Evolutionary conservation across 2,329 filamentous ascomycete species (phyloP).

Genomic region (Neopestalotiopsis sp.): DNA sequence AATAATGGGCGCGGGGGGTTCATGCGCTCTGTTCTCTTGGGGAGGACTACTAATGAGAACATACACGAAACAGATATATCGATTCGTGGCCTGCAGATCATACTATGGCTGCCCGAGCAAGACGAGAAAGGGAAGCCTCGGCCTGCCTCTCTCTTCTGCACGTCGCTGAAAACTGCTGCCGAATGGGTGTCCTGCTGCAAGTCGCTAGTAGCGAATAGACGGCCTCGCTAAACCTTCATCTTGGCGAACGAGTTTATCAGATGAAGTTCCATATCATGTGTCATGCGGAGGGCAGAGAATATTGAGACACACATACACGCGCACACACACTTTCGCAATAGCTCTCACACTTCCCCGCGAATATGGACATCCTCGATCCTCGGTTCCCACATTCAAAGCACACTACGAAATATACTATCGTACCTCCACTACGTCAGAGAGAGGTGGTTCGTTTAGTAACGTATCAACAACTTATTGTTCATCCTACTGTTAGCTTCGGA

Average conservation of each 20-base stretch:
- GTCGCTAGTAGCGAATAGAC: neutral
- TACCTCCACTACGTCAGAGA: neutral
- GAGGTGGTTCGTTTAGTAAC: neutral
- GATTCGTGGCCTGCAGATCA: conserved; percentile 10
- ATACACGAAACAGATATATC: neutral
- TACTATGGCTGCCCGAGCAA: neutral
- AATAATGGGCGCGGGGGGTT: neutral
- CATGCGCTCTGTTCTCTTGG: neutral
- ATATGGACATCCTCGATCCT: neutral
- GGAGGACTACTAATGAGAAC: neutral
- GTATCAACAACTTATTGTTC: neutral
- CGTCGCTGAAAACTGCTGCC: conserved; percentile 2
- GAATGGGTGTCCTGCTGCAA: conserved; percentile 3
- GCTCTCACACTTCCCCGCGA: neutral
- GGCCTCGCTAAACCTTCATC: neutral
- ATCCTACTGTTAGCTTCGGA: neutral
- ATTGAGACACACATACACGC: neutral
- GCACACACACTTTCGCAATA: neutral
- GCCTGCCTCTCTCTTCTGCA: conserved; percentile 1
- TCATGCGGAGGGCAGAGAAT: neutral
- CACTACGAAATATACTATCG: neutral
- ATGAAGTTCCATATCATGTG: neutral
- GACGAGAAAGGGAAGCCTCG: neutral
- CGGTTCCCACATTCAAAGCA: neutral
- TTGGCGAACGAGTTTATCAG: neutral